These are phyloP conservation scores for Solanum chmielewskii DNA, from an alignment of 257 asterid genomes.

Conservation along the genomic window DNA sequence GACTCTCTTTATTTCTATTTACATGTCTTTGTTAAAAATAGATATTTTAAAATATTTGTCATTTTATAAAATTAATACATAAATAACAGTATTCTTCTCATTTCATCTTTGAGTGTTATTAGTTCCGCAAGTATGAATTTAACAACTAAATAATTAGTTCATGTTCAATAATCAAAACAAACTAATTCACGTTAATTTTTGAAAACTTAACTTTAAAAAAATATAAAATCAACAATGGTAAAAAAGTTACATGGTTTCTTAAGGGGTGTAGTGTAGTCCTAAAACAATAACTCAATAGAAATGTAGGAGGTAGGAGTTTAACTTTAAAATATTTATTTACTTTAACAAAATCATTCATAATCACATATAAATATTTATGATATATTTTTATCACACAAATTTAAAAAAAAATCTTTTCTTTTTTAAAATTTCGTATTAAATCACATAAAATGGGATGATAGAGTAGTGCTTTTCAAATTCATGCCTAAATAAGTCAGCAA, in stretches of 20 bases:
- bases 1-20: too few relatives aligned
- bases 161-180: too few relatives aligned
- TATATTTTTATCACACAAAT: not conserved
- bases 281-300: too few relatives aligned
- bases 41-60: too few relatives aligned
- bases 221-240: not conserved
- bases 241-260: not conserved
- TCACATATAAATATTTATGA: too few relatives aligned
- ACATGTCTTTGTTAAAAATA: too few relatives aligned
- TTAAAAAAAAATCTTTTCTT: too few relatives aligned
- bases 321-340: not conserved
- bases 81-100: not conserved
- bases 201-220: too few relatives aligned
- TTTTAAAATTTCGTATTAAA: too few relatives aligned
- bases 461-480: not conserved
- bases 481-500: not conserved
- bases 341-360: not conserved
- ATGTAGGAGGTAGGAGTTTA: not conserved
- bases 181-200: not conserved
- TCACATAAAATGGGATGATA: not conserved
- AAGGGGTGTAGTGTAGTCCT: not conserved
- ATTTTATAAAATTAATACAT: too few relatives aligned
- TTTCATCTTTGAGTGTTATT: not conserved
- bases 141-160: not conserved
- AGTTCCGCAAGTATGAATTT: too few relatives aligned